These are phyloP conservation scores for Pythium phragmiticola DNA, from an alignment of 352 stramenopile species.

Conservation along the genomic window DNA sequence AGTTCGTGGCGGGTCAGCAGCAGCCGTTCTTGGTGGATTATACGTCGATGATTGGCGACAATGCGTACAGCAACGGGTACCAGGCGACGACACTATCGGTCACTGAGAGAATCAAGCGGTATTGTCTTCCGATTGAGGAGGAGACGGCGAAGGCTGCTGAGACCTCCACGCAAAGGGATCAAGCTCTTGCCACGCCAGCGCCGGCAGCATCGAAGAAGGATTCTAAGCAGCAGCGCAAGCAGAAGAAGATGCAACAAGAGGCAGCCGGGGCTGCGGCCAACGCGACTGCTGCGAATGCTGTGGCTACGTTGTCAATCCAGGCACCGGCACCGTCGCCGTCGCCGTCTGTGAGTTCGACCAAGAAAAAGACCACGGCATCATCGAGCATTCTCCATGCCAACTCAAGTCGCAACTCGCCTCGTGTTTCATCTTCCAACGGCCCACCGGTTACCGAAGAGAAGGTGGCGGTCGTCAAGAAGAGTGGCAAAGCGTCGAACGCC, in stretches of 20 bases:
- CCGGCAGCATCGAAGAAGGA: slow-evolving; percentile 60
- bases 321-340: slow-evolving; percentile 9
- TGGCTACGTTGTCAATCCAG: slow-evolving; percentile 11
- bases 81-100: slow-evolving; percentile 65
- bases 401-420: slow-evolving; percentile 24
- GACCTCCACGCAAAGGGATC: background rate
- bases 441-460: slow-evolving; percentile 21
- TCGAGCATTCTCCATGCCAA: slow-evolving; percentile 8
- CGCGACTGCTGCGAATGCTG: slow-evolving; percentile 2
- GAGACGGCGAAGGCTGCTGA: slow-evolving; percentile 1
- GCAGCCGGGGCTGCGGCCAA: slow-evolving; percentile 7
- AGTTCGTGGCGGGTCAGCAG: slow-evolving; percentile 69
- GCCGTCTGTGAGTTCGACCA: slow-evolving; percentile 13
- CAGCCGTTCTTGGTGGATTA: slow-evolving; percentile 84
- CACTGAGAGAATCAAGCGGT: slow-evolving; percentile 57
- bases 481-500: slow-evolving; percentile 11
- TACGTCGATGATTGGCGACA: slow-evolving; percentile 64
- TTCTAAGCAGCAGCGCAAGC: slow-evolving; percentile 66
- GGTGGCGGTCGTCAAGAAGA: slow-evolving; percentile 18
- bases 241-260: slow-evolving; percentile 63
- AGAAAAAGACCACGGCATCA: slow-evolving; percentile 26
- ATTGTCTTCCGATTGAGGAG: slow-evolving; percentile 32
- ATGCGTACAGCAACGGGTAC: slow-evolving; percentile 80
- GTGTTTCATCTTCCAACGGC: slow-evolving; percentile 1
- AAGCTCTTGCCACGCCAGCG: background rate